phyloP scores from a whole-genome alignment of 164 flowering plant species.

The Dillenia suffruticosa region DNA sequence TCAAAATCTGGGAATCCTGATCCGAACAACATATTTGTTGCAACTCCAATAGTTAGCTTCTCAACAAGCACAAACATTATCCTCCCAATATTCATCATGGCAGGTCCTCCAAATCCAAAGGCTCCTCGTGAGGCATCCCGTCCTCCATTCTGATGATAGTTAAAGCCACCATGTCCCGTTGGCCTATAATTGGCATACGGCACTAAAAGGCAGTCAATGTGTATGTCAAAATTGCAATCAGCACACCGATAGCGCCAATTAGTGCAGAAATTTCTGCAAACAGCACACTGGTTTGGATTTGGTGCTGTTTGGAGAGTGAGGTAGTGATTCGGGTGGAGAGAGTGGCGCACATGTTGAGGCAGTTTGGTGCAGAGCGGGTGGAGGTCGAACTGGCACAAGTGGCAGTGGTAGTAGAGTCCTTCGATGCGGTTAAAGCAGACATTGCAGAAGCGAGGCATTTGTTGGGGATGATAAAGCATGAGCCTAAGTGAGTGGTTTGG shows the following conservation, averaged over 20 bases:
- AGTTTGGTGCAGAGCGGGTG: slow-evolving; percentile 11
- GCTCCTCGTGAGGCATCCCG: too few relatives aligned
- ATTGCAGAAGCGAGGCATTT: slow-evolving; percentile 9
- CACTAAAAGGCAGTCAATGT: not conserved
- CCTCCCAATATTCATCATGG: too few relatives aligned
- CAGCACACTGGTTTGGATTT: not conserved
- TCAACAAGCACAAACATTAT: too few relatives aligned
- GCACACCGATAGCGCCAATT: slow-evolving; percentile 5
- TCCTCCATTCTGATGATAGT: too few relatives aligned
- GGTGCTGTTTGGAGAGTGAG: slow-evolving; percentile 1
- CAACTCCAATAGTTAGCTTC: too few relatives aligned
- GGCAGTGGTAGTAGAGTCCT: slow-evolving; percentile 21
- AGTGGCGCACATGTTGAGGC: slow-evolving; percentile 9
- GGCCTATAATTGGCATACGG: not conserved
- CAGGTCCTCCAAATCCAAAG: too few relatives aligned
- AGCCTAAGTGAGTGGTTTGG: slow-evolving; percentile 15
- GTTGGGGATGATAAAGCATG: slow-evolving; percentile 4
- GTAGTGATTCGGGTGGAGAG: slow-evolving; percentile 2
- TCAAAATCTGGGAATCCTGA: too few relatives aligned
- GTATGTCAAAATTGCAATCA: not conserved
- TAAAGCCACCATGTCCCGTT: not conserved
- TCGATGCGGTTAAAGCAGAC: slow-evolving; percentile 8
- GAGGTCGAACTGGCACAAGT: not conserved
- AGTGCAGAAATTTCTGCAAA: not conserved
- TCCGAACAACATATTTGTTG: too few relatives aligned